These are phyloP conservation scores for Ceratocystis ficicola DNA, from an alignment of 2,329 filamentous ascomycete genomes.

Conservation along the genomic window DNA sequence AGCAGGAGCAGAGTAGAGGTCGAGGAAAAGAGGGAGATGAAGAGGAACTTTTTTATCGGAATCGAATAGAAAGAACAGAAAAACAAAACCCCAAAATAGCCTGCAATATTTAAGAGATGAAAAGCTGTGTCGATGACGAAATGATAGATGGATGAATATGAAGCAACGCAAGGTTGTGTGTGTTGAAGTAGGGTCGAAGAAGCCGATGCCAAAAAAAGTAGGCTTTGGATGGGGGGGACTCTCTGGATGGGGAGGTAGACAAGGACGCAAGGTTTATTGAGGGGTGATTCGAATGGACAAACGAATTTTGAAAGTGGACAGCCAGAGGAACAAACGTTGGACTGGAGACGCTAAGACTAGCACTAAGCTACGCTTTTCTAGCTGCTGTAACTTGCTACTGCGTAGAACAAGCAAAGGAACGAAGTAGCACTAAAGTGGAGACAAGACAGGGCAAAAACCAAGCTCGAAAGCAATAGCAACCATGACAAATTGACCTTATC, in stretches of 20 bases:
- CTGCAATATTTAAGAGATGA: slow-evolving; percentile 3
- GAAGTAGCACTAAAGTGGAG: slow-evolving; percentile 3
- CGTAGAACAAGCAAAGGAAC: background rate
- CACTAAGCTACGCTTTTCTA: background rate
- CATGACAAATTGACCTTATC: background rate
- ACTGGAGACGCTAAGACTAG: background rate
- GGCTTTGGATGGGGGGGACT: background rate
- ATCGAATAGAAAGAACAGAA: slow-evolving; percentile 4
- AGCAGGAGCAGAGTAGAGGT: background rate
- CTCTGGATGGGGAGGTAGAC: background rate
- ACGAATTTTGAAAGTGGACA: slow-evolving; percentile 5
- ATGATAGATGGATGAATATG: slow-evolving; percentile 8
- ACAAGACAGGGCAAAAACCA: background rate
- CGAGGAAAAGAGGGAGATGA: background rate
- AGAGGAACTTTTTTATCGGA: slow-evolving; percentile 11
- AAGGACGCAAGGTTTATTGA: slow-evolving; percentile 12
- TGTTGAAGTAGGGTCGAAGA: background rate
- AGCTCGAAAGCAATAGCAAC: background rate
- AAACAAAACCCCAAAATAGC: background rate
- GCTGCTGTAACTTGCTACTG: background rate
- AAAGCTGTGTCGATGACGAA: slow-evolving; percentile 1
- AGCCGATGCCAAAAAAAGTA: slow-evolving; percentile 5
- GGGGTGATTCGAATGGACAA: slow-evolving; percentile 12
- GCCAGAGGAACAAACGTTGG: background rate
- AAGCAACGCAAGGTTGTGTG: slow-evolving; percentile 2